Evolutionary conservation across 495 filamentous ascomycete genomes (phyloP), one percentile per base, ranked within the genome.

Genomic region (Tuber melanosporum): DNA sequence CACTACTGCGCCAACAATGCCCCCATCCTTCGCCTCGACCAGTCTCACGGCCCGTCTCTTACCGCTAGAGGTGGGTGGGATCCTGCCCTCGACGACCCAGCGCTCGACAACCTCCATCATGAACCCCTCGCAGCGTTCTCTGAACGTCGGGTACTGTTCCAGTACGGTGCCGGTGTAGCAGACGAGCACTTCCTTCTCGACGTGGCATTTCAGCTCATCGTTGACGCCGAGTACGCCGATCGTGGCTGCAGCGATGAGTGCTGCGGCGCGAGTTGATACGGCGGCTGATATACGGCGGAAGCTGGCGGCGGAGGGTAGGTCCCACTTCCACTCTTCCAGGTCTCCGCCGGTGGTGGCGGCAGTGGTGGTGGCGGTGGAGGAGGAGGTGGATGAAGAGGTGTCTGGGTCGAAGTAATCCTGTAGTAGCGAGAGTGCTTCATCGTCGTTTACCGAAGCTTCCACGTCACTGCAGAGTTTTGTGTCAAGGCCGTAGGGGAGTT

Each of bases 131-230:
- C 88, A 89, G 32, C 82, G 83, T 71, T 87, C 86, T 71, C 85
- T 85, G 78, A 89, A 90, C 0, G 86, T 85, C 20, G 88, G 87
- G 76, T 90, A 90, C 77, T 88, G 89, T 84, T 90, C 89, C 73
- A 90, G 88, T 17, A 90, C 87, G 45, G 88, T 89, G 36, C 89
- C 89, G 71, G 90, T 88, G 77, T 88, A 90, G 20, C 87, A 88
- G 47, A 90, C 75, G 0, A 83, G 75, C 15, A 83, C 72, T 44
- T 78, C 78, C 62, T 42, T 41, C 9, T 52, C 78, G 3, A 22
- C 71, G 19, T 75, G 71, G 6, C 17, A 49, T 4, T 32, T 73
- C 42, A 83, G 44, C 19, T 81, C 74, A 69, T 79, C 46, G 10
- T 83, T 79, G 22, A 82, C 43, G 22, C 74, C 73, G 8, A 83